phyloP scores from a whole-genome alignment of 1,284 basidiomycete genomes.

The Tremellales sp. region DNA sequence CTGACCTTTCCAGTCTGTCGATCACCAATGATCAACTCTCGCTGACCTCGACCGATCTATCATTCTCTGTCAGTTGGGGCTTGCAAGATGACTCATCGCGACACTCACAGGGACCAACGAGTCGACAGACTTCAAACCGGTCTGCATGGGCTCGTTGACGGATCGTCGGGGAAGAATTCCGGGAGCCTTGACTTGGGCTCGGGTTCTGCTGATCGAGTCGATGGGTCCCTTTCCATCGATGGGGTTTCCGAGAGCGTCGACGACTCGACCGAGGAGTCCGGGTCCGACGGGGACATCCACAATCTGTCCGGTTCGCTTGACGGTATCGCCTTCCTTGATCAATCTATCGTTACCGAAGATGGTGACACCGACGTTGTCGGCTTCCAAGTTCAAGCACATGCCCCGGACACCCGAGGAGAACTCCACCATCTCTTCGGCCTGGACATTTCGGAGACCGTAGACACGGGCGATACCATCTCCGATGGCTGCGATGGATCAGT shows the following conservation, averaged over 20 bases:
- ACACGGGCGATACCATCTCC: constrained; percentile 99
- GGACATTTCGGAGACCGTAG: constrained; percentile 78
- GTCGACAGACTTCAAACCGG: constrained; percentile 99
- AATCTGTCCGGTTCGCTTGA: constrained; percentile 99
- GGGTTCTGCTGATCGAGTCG: constrained; percentile 84
- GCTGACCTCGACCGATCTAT: constrained; percentile 95
- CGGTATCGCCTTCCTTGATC: constrained; percentile 99
- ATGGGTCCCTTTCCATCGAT: constrained; percentile 99
- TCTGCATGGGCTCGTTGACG: constrained; percentile 99
- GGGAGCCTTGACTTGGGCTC: constrained; percentile 96
- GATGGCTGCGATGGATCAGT: constrained; percentile 61
- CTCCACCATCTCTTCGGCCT: constrained; percentile 99
- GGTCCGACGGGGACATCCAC: constrained; percentile 99
- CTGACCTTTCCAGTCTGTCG: constrained; percentile 91
- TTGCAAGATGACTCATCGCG: neutral
- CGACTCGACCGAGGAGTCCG: constrained; percentile 92
- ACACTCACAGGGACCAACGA: constrained; percentile 80
- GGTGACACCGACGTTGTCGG: constrained; percentile 99
- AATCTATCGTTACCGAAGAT: constrained; percentile 99
- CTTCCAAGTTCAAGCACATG: constrained; percentile 99
- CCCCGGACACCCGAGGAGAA: constrained; percentile 98
- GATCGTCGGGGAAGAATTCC: constrained; percentile 98
- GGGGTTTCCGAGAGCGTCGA: constrained; percentile 98
- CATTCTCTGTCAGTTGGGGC: constrained; percentile 5
- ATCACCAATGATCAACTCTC: constrained; percentile 99